Percentiles rank a stretch among this genome's conserved stretches.
Conservation (phyloP, 257 asterid genomes). For the Scutellaria baicalensis region DNA sequence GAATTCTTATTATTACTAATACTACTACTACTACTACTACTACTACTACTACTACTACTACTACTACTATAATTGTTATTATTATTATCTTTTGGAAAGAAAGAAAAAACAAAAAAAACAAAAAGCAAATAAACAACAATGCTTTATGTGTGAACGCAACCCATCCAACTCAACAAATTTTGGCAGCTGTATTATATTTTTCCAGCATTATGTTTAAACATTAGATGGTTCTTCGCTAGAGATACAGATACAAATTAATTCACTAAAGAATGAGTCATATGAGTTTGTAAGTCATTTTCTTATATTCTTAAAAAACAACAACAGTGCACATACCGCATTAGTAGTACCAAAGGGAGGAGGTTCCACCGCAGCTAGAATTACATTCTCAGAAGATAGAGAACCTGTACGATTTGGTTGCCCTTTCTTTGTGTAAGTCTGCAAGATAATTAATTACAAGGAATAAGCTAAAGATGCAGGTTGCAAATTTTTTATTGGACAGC, state of each 20-base stretch:
- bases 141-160: neutral
- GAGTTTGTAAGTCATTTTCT: neutral
- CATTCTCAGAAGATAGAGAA: conserved; percentile 36
- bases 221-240: neutral
- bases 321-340: conserved; percentile 52
- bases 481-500: neutral
- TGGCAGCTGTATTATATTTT: neutral
- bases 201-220: conserved; percentile 2
- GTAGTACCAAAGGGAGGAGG: conserved; percentile 79
- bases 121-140: neutral
- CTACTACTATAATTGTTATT: too few species aligned
- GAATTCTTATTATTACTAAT: too few species aligned
- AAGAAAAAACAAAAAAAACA: neutral
- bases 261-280: neutral
- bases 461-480: conserved; percentile 7
- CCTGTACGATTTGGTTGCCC: conserved; percentile 28
- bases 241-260: neutral
- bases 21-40: too few species aligned
- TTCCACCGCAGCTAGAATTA: conserved; percentile 45
- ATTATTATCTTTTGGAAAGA: too few species aligned
- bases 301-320: neutral
- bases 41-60: too few species aligned
- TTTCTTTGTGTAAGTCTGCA: conserved; percentile 86
- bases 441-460: conserved; percentile 14
- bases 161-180: conserved; percentile 8